These are phyloP conservation scores for Thelonectria rubi DNA, from an alignment of 2,329 filamentous ascomycete genomes.

Conservation along the genomic window DNA sequence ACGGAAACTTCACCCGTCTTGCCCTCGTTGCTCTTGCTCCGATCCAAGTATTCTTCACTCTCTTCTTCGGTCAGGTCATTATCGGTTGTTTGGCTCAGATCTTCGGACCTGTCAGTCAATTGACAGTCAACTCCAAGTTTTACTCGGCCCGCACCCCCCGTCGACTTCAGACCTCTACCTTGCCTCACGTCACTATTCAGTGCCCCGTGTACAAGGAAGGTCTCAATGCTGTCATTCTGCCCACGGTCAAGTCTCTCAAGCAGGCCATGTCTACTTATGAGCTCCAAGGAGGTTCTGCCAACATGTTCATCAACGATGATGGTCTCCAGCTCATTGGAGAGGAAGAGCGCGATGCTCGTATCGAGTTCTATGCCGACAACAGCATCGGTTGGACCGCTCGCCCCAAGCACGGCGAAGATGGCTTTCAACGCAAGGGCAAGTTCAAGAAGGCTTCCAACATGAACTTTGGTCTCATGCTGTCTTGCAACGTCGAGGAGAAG, in stretches of 20 bases:
- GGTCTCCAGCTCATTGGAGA: conserved; percentile 74
- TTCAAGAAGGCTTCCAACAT: conserved; percentile 79
- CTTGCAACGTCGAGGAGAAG: conserved; percentile 76
- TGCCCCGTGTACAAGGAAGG: conserved; percentile 92
- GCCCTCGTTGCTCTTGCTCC: conserved; percentile 73
- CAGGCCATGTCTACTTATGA: conserved; percentile 81
- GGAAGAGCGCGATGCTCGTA: conserved; percentile 68
- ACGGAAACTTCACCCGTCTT: conserved; percentile 69
- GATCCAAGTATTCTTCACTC: conserved; percentile 80
- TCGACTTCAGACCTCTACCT: conserved; percentile 62
- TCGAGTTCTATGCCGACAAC: conserved; percentile 74
- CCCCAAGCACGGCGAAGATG: conserved; percentile 69
- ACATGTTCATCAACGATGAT: conserved; percentile 81
- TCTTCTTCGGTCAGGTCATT: conserved; percentile 84
- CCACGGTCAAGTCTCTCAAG: conserved; percentile 81
- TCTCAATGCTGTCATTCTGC: conserved; percentile 75
- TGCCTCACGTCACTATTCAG: conserved; percentile 83
- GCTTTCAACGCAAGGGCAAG: conserved; percentile 71
- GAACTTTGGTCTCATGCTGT: conserved; percentile 75
- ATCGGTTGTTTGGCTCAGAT: conserved; percentile 79
- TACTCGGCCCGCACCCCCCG: conserved; percentile 78
- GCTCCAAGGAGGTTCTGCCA: conserved; percentile 79
- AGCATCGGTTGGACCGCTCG: conserved; percentile 76
- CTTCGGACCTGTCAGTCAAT: conserved; percentile 77
- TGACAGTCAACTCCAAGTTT: conserved; percentile 81